Evolutionary conservation across 805 yeast genomes (phyloP).

Genomic region (Wickerhamiella nectarea): DNA sequence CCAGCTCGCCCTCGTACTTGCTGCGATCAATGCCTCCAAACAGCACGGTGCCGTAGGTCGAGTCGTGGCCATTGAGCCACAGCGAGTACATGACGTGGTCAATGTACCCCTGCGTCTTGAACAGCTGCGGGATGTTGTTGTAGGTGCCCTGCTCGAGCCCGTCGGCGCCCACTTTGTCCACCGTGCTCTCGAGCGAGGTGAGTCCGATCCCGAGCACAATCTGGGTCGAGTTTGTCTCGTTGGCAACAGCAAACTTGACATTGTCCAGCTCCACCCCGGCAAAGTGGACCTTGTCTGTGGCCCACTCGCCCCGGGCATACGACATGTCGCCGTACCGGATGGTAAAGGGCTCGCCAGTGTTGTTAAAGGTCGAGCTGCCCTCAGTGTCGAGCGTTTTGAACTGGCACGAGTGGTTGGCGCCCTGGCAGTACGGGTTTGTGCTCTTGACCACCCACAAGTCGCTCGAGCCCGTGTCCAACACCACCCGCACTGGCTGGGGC

Average conservation of each 20-base stretch:
- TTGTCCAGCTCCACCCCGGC: constrained; percentile 34
- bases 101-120: constrained; percentile 30
- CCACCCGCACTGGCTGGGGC: constrained; percentile 2
- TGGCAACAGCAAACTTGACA: constrained; percentile 60
- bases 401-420: neutral
- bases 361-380: constrained; percentile 13
- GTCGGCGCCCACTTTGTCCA: constrained; percentile 1
- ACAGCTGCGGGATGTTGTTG: constrained; percentile 22
- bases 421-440: constrained; percentile 1
- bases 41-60: constrained; percentile 25
- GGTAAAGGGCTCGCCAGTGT: constrained; percentile 20
- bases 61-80: constrained; percentile 26
- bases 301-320: constrained; percentile 38
- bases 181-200: constrained; percentile 36
- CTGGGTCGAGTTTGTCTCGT: constrained; percentile 41
- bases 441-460: constrained; percentile 26
- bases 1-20: constrained; percentile 26
- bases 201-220: constrained; percentile 72
- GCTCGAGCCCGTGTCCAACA: constrained; percentile 9
- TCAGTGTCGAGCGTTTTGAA: constrained; percentile 1
- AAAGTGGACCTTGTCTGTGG: constrained; percentile 41
- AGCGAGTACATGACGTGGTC: constrained; percentile 32
- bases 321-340: constrained; percentile 34
- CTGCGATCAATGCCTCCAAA: constrained; percentile 30
- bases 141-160: constrained; percentile 12